Base-by-base conservation (phyloP, 1,284 basidiomycete genomes). In the Moniliophthora roreri region DNA sequence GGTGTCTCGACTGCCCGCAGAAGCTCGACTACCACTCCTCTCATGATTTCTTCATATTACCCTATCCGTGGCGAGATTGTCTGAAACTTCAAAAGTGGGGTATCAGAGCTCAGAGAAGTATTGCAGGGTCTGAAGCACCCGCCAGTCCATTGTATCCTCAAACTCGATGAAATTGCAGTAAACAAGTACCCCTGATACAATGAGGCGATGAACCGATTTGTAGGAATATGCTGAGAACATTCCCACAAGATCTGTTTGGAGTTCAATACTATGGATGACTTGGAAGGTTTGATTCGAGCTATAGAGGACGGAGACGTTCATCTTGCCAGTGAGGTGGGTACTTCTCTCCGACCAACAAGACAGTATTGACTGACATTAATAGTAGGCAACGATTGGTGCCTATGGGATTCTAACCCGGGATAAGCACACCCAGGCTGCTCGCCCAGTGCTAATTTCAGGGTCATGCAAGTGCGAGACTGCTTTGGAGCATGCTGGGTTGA, bases 311-410 rank as follows among this genome's bases (percentile, higher is more conserved):
- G 21, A 18, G 41, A 53, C 38, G 26, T 64, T 13, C 63, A 66
- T 47, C 47, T 61, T 16, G 60, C 63, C 7, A 51, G 46, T 21
- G 64, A 67, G 60, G 66, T 65, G 50, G 21, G 58, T 50, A 8
- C 16, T 23, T 20, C 39, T 47, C 20, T n/a, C n/a, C n/a, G n/a
- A n/a, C n/a, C n/a, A n/a, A n/a, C n/a, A n/a, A n/a, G n/a, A n/a
- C n/a, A n/a, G n/a, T n/a, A n/a, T 51, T 38, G 35, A 6, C 40
- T 36, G n/a, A 18, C 39, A 18, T 6, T 16, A 16, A 21, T 21
- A 28, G 32, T n/a, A 67, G 66, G 65, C 62, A 3, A 68, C 65
- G 8, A 58, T 68, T 20, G 59, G 50, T 9, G 62, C 62, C 2
- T 39, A 63, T 11, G 63, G 64, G 3, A 40, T 62, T 5, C 51